phyloP scores from a whole-genome alignment of 345 rosid genomes.

The Salix suchowensis region DNA sequence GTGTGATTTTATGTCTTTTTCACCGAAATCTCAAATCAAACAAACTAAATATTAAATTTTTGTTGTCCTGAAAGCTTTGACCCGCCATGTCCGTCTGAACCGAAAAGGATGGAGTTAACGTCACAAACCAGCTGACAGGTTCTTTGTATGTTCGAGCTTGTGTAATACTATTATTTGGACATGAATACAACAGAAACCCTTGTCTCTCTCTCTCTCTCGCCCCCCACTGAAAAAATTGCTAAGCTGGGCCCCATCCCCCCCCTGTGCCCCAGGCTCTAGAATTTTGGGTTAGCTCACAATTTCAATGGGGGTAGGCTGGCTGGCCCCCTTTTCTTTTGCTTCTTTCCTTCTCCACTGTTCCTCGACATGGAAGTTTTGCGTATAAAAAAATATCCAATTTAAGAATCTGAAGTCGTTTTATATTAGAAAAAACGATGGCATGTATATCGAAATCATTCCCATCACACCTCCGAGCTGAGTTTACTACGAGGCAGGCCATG shows the following conservation, averaged over 20 bases:
- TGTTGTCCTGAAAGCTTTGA: slow-evolving; percentile 30
- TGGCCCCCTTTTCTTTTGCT: slow-evolving; percentile 9
- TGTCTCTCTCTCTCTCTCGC: not conserved
- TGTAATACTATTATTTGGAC: not conserved
- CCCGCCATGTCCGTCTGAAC: slow-evolving; percentile 29
- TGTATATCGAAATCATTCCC: not conserved
- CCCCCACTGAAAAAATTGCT: slow-evolving; percentile 9
- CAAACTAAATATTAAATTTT: slow-evolving; percentile 7
- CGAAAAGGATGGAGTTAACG: slow-evolving; percentile 20
- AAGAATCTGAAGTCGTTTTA: no score
- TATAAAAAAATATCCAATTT: not conserved
- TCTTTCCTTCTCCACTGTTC: not conserved
- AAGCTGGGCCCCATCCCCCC: slow-evolving; percentile 28
- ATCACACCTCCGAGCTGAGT: not conserved
- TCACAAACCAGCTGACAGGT: slow-evolving; percentile 18
- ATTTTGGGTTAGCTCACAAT: slow-evolving; percentile 13
- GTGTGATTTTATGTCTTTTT: slow-evolving; percentile 35
- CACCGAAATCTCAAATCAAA: slow-evolving; percentile 46
- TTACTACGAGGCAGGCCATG: not conserved
- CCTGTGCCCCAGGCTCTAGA: not conserved
- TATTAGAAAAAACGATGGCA: no score
- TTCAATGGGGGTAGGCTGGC: slow-evolving; percentile 20
- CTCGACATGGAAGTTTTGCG: not conserved
- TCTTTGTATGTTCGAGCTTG: slow-evolving; percentile 1
- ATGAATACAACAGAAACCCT: not conserved